phyloP scores from a whole-genome alignment of 371 early-diverging fungal genomes.

The Mucor lusitanicus region DNA sequence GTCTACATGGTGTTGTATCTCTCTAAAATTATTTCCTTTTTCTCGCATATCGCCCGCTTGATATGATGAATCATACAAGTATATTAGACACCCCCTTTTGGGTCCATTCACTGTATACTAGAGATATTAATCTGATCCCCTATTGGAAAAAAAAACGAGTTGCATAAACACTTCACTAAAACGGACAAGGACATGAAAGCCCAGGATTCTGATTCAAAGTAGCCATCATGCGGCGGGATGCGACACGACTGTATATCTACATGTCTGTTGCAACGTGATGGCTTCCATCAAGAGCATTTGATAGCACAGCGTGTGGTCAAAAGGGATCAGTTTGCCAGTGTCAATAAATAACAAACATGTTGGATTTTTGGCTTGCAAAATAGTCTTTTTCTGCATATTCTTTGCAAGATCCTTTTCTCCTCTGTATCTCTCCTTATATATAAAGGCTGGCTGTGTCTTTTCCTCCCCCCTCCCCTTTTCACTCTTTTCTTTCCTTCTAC shows the following conservation, averaged over 20 bases:
- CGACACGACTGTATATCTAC: not conserved
- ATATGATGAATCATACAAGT: not conserved
- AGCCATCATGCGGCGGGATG: not conserved
- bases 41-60: not conserved
- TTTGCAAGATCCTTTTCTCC: not conserved
- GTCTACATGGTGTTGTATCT: not conserved
- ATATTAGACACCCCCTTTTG: not conserved
- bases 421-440: conserved; percentile 4
- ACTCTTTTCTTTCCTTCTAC: not conserved
- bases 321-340: not conserved
- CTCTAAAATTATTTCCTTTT: not conserved
- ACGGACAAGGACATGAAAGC: not conserved
- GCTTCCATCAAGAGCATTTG: too few relatives aligned
- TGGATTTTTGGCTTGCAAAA: not conserved
- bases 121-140: not conserved
- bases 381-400: conserved; percentile 18
- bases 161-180: not conserved
- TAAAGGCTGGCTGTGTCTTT: not conserved
- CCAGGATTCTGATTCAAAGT: not conserved
- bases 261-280: not conserved
- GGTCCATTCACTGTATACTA: too few relatives aligned
- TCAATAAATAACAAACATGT: conserved; percentile 5
- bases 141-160: not conserved
- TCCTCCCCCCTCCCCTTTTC: not conserved
- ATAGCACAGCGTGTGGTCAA: not conserved